Evolutionary conservation across 306 rosid species (phyloP).

Genomic region (Rubus parviflorus): DNA sequence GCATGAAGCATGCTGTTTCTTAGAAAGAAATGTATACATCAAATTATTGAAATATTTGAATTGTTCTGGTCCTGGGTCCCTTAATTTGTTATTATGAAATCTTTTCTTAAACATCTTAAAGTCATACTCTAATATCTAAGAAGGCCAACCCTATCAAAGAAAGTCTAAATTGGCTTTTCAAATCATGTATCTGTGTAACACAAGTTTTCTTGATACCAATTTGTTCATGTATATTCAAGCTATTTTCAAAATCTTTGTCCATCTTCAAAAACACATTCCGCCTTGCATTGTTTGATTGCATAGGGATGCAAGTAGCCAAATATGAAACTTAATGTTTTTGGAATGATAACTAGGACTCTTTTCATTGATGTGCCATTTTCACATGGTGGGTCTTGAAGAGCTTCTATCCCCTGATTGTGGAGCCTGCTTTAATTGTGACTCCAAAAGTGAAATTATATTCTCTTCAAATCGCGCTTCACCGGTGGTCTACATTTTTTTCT

Average conservation of each 20-base stretch:
- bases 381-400: constrained; percentile 31
- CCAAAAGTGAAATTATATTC: constrained; percentile 20
- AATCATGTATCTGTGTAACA: background rate
- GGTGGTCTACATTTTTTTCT: background rate
- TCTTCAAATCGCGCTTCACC: constrained; percentile 14
- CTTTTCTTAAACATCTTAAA: background rate
- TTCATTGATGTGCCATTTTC: background rate
- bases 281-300: constrained; percentile 4
- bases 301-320: constrained; percentile 1
- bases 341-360: background rate
- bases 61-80: constrained; percentile 14
- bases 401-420: constrained; percentile 27
- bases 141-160: background rate
- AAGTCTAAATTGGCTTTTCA: background rate
- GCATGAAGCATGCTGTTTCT: constrained; percentile 13
- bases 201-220: background rate
- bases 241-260: background rate
- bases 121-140: background rate
- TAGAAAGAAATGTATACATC: background rate
- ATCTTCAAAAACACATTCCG: background rate
- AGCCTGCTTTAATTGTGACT: constrained; percentile 8
- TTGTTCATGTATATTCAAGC: background rate
- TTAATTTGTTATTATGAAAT: background rate
- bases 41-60: background rate
- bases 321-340: background rate